Conservation (phyloP, 306 rosid genomes). For the Arachis hypogaea region DNA sequence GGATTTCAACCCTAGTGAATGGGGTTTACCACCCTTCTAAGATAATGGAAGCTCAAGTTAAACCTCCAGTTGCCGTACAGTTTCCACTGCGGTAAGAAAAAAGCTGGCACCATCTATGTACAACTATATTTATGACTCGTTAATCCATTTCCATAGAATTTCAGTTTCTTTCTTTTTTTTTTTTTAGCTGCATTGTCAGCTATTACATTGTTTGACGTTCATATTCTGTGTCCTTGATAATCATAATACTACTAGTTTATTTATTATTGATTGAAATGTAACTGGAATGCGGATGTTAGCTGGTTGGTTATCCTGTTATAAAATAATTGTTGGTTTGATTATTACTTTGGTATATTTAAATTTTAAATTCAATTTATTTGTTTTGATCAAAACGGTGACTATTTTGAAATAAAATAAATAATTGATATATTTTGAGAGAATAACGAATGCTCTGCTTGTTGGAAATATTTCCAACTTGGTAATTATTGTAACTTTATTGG, state of each 20-base stretch:
- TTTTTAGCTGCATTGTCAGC: no score
- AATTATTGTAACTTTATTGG: no score
- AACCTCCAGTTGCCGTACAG: neutral
- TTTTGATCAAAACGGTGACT: no score
- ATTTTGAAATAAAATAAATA: no score
- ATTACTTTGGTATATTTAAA: no score
- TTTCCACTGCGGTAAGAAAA: constrained; percentile 25
- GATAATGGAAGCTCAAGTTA: constrained; percentile 48
- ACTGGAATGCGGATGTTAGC: neutral
- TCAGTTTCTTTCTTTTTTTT: neutral
- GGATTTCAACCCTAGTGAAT: constrained; percentile 82
- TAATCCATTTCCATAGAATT: constrained; percentile 27
- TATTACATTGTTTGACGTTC: constrained; percentile 1
- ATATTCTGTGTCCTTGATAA: constrained; percentile 12
- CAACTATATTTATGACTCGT: constrained; percentile 2
- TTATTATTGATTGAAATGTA: neutral
- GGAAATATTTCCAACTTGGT: no score
- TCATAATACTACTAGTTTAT: neutral
- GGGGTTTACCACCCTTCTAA: constrained; percentile 91
- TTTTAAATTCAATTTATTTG: neutral
- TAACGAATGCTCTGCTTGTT: no score
- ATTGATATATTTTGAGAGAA: no score
- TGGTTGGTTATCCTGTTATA: neutral
- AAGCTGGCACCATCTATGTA: neutral
- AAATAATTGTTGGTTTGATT: no score